Evolutionary conservation across 2,329 filamentous ascomycete genomes (phyloP), one percentile per base, ranked within the genome.

Genomic region (Calonectria fujianensis): DNA sequence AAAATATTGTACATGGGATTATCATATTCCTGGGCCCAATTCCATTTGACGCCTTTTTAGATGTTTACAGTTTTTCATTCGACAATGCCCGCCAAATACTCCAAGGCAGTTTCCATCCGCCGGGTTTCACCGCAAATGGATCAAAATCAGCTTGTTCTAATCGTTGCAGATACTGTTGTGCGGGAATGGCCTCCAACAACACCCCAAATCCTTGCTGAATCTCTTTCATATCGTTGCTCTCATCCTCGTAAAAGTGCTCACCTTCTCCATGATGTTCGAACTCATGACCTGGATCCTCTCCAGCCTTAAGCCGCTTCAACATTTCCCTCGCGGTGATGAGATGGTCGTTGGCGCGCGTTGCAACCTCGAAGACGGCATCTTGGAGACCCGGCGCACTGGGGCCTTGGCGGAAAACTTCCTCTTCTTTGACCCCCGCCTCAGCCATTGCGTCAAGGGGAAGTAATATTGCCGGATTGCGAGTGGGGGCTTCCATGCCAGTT

Each of bases 281-380:
- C 7, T 95, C 95, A 83, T 98, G 96, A 0, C 94, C 95, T 0
- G 95, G 91, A 64, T 92, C 93, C 79, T 94, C 86, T 2, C 96
- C 95, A 5, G 92, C 92, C 69, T 91, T 91, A 27, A 98, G 86
- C 80, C 94, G 95, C 81, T 92, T 93, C 74, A 98, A 85, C 96
- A 99, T 98, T 83, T 98, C 95, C 74, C 96, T 90, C 2, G 94
- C 96, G 0, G 96, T 98, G 79, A 98, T 98, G 41, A 99, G 88
- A 85, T 99, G 97, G 83, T 99, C 97, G 82, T 97, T 97, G 9
- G 97, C 97, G 48, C 96, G 91, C 0, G 97, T 99, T 0, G 97
- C 97, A 18, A 99, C 95, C 5, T 92, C 90, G 85, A 98, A 99
- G 0, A 98, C 92, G 4, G 96, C 96, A 84, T 99, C 96, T 75